These are phyloP conservation scores for Hibiscus trionum DNA, from an alignment of 345 rosid species.

Conservation along the genomic window DNA sequence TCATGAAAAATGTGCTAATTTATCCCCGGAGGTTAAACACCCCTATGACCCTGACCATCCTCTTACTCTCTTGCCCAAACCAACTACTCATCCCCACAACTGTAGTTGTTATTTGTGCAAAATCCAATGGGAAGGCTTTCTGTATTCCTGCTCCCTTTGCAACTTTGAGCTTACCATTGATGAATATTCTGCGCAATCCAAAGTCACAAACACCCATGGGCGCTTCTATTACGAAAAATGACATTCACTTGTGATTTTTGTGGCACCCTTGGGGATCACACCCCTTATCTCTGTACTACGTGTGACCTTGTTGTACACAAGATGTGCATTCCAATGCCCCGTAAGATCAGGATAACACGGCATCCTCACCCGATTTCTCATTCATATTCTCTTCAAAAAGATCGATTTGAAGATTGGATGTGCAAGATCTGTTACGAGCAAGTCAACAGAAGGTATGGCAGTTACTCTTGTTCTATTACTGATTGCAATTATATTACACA, in stretches of 20 bases:
- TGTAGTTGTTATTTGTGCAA: not conserved
- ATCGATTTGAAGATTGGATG: not conserved
- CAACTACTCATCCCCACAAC: not conserved
- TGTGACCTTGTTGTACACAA: constrained; percentile 4
- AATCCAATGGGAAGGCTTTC: not conserved
- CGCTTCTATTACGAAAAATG: not conserved
- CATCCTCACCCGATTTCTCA: not conserved
- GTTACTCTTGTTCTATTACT: constrained; percentile 5
- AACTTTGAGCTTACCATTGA: not conserved
- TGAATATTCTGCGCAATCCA: not conserved
- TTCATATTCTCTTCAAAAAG: not conserved
- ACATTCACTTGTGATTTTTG: constrained; percentile 20
- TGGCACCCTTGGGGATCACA: not conserved
- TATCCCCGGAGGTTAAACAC: not conserved
- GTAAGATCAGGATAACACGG: not conserved
- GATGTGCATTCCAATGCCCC: constrained; percentile 2
- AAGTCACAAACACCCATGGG: not conserved
- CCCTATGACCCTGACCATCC: not conserved
- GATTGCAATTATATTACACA: constrained; percentile 15
- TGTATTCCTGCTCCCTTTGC: not conserved
- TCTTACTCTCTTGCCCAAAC: not conserved
- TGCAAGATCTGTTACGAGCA: constrained; percentile 11
- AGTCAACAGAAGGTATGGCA: constrained; percentile 7
- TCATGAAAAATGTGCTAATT: not conserved
- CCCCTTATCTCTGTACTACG: constrained; percentile 4